Conservation (phyloP, 768 basidiomycete species). For the Amanita phalloides region DNA sequence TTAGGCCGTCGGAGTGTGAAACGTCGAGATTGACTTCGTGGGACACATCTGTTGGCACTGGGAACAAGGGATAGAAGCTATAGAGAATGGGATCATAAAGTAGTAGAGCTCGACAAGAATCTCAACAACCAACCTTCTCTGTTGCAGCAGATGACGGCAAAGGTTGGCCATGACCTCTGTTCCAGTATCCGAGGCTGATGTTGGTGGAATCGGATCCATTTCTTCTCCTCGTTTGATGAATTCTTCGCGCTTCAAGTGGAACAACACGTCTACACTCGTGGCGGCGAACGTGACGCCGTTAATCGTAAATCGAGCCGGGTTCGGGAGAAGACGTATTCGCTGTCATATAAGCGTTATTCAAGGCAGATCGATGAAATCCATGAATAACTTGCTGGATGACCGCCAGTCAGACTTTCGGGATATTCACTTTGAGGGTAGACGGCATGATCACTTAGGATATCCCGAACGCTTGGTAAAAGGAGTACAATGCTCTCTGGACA, state of each 20-base stretch:
- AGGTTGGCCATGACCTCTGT: conserved; percentile 73
- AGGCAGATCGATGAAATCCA: background rate
- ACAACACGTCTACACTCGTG: conserved; percentile 80
- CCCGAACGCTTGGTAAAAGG: conserved; percentile 74
- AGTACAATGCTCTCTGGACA: conserved; percentile 66
- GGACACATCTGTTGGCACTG: conserved; percentile 62
- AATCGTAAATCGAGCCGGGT: conserved; percentile 78
- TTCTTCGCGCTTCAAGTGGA: conserved; percentile 84
- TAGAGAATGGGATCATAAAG: background rate
- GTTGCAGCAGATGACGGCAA: conserved; percentile 74
- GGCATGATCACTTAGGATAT: conserved; percentile 67
- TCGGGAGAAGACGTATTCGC: conserved; percentile 76
- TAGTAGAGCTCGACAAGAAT: background rate
- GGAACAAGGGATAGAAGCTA: conserved; percentile 95
- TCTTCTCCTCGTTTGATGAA: conserved; percentile 59
- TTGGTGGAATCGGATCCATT: conserved; percentile 32
- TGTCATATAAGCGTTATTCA: conserved; percentile 17
- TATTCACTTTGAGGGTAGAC: conserved; percentile 80
- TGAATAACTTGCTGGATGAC: conserved; percentile 38
- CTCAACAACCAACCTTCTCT: conserved; percentile 54
- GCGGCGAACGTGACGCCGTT: conserved; percentile 75
- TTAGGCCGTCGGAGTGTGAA: conserved; percentile 49
- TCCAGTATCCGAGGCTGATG: conserved; percentile 30
- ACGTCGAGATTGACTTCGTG: conserved; percentile 87
- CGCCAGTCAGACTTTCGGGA: conserved; percentile 24